Evolutionary conservation across 1,284 basidiomycete species (phyloP), one percentile per base, ranked within the genome.

Genomic region (Rhizopogon parksii): DNA sequence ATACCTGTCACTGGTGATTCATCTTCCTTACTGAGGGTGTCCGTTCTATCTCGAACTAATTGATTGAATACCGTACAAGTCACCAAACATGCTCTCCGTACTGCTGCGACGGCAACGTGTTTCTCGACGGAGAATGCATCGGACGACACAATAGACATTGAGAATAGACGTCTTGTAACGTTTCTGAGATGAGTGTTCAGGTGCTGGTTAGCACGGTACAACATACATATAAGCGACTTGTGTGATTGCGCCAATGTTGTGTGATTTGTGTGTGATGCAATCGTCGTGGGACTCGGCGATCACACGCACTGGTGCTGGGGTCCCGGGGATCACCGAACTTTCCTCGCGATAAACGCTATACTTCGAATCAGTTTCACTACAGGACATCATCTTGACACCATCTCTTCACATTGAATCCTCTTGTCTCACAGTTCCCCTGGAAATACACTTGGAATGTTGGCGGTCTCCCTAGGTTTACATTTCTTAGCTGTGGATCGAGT

Each of bases 1-100:
- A 43, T 57, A 91, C 92, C 91, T 11, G 95, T 99, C 2, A 99
- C 95, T 3, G 95, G 95, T 34, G 90, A 93, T 70, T 95, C 94
- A 76, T 99, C 96, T 49, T 80, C 84, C 68, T 99, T 99, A 40
- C 85, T 87, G 42, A 96, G 73, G 0, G 89, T 92, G 67, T 97
- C 95, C 60, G 83, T 81, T 59, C 84, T 86, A 43, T 46, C 42
- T 46, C 43, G 42, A 57, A 95, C 86, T 50, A 98, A 80, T 51
- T 83, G 85, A 62, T 89, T 85, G 71, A 98, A 97, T 12, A 98
- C 91, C 6, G 85, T 82, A 14, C 85, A 82, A 0, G 96, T 93
- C 49, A 93, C 77, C 25, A 78, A 71, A 64, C 90, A 95, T 7
- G 95, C 95, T 39, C 94, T 74, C 21, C 90, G 79, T 36, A 99